These are phyloP conservation scores for Cymbopogon flexuosus DNA, from an alignment of 202 grass and related monocot genomes.

Conservation along the genomic window DNA sequence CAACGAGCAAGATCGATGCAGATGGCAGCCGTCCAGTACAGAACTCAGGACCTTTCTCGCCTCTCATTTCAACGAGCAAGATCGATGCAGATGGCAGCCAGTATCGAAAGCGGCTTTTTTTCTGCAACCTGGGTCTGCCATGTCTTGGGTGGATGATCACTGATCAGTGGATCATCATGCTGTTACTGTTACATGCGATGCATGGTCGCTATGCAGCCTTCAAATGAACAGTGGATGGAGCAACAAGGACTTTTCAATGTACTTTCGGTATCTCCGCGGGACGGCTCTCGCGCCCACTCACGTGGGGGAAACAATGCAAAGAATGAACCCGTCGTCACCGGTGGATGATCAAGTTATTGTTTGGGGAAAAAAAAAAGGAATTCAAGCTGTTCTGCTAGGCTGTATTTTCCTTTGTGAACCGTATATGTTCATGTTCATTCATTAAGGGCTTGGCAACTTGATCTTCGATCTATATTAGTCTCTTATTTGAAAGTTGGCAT, in stretches of 20 bases:
- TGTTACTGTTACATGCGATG: neutral
- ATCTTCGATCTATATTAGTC: too few relatives aligned
- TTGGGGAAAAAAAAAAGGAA: neutral
- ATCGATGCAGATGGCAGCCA: neutral
- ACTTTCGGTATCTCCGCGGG: neutral
- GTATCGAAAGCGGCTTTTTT: neutral
- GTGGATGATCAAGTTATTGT: neutral
- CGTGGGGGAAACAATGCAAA: neutral
- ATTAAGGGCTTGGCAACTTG: too few relatives aligned
- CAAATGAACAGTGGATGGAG: neutral
- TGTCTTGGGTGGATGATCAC: neutral
- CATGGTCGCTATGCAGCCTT: neutral
- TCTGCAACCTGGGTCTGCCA: neutral
- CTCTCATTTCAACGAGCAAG: neutral
- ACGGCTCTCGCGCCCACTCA: neutral
- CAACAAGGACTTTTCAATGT: neutral
- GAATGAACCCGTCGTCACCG: neutral
- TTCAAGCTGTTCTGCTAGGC: too few relatives aligned
- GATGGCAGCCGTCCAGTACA: neutral
- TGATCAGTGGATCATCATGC: neutral
- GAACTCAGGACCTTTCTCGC: neutral
- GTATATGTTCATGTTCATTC: too few relatives aligned
- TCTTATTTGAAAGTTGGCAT: neutral
- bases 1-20: too few relatives aligned
- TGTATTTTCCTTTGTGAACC: too few relatives aligned